These are phyloP conservation scores for Choanephora cucurbitarum DNA, from an alignment of 371 early-diverging fungal genomes.

Conservation along the genomic window DNA sequence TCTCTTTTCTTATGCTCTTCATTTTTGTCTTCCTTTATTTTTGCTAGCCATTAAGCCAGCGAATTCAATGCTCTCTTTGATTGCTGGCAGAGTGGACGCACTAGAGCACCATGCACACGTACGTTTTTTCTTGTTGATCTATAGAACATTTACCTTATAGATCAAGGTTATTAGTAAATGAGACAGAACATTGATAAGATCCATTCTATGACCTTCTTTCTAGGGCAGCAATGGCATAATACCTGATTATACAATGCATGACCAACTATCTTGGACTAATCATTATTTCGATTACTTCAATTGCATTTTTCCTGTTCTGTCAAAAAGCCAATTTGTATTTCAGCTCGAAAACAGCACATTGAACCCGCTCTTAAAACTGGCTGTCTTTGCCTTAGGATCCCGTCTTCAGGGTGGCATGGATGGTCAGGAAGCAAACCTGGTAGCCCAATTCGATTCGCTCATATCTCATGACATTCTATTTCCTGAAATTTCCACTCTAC, in stretches of 20 bases:
- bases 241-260: conserved; percentile 25
- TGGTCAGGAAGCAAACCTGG: conserved; percentile 2
- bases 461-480: conserved; percentile 6
- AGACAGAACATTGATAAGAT: conserved; percentile 50
- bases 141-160: no score
- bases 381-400: conserved; percentile 36
- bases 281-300: conserved; percentile 44
- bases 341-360: conserved; percentile 25
- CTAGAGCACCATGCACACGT: conserved; percentile 27
- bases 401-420: conserved; percentile 5
- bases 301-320: conserved; percentile 43
- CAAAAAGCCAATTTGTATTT: conserved; percentile 33
- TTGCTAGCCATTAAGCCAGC: conserved; percentile 8
- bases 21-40: no score
- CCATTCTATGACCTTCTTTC: conserved; percentile 38
- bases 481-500: conserved; percentile 27
- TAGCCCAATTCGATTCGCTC: conserved; percentile 4
- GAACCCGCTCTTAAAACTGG: conserved; percentile 38
- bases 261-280: conserved; percentile 28
- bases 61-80: conserved; percentile 16
- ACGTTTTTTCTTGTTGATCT: no score
- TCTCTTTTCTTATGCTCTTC: no score
- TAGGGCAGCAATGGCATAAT: conserved; percentile 46
- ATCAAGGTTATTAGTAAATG: no score
- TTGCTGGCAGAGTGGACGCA: conserved; percentile 12